Evolutionary conservation across 805 yeast genomes (phyloP), one percentile per base, ranked within the genome.

Genomic region (Cyberlindnera sargentensis): DNA sequence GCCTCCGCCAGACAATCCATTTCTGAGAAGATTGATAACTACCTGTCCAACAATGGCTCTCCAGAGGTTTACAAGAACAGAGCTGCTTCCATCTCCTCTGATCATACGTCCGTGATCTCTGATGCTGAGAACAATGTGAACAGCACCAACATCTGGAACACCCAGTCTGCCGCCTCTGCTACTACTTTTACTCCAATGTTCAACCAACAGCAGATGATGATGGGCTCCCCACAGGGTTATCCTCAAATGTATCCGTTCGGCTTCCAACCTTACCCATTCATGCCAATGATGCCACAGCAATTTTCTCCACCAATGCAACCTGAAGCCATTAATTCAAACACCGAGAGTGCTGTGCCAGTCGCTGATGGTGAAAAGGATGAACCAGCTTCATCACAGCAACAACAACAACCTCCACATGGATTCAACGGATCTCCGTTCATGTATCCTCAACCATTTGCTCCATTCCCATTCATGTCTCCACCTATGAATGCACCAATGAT

Each of bases 121-220:
- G 72, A 68, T 37, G 39, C 43, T 29, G 58, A 54, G 11, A 51
- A 49, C 24, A 32, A 33, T 8, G 50, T 49, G 15, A 47, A 49
- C 39, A 39, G 45, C 31, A 45, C 44, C 29, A 73, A 66, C 52
- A 75, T 78, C 51, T 81, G 86, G 86, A 78, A 79, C 57, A 84
- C 84, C 0, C 84, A 82, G 6, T 65, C 80, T 20, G 80, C 84
- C 4, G 84, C 83, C 3, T 64, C 79, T 31, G 82, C 85, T 1
- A 41, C 59, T 8, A 64, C 82, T 1, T 80, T 80, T 56, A 75
- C 75, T 10, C 85, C 86, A 24, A 55, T 55, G 57, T 52, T 47
- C 36, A 53, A 48, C 23, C 47, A 49, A 43, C 55, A 47, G 62
- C 34, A 43, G 46, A 53, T 44, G 37, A 37, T 31, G 25, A 30